A percentile compares a stretch with the other conserved stretches of the same genome.
Conservation (phyloP, 306 rosid species). For the Myrica gale region DNA sequence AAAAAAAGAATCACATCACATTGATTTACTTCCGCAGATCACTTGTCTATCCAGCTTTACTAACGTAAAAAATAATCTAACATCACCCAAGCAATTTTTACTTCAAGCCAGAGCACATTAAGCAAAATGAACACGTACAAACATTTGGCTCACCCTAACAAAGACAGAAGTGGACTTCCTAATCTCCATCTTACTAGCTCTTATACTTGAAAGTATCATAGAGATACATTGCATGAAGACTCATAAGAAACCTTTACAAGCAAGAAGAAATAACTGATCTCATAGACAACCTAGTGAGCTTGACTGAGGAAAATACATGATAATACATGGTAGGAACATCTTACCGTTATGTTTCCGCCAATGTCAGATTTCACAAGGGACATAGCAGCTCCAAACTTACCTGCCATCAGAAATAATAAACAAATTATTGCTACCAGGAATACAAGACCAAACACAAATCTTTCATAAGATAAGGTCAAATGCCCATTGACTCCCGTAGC, state of each 20-base stretch:
- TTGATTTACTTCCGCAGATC: not conserved
- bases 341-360: conserved; percentile 87
- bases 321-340: conserved; percentile 1
- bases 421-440: not conserved
- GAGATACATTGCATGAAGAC: not conserved
- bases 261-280: conserved; percentile 8
- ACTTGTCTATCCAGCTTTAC: not conserved
- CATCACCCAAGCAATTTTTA: not conserved
- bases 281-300: not conserved
- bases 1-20: not conserved
- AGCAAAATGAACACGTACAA: not conserved
- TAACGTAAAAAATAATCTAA: conserved; percentile 10
- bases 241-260: conserved; percentile 6
- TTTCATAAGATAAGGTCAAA: not conserved
- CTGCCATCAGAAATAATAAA: conserved; percentile 43
- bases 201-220: conserved; percentile 11
- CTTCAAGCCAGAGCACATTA: not conserved
- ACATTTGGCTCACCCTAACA: not conserved
- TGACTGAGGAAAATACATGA: not conserved
- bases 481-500: not conserved
- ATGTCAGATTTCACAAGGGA: conserved; percentile 74
- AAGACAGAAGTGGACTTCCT: not conserved
- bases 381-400: conserved; percentile 98
- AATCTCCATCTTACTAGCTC: conserved; percentile 1
- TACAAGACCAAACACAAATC: not conserved